These are phyloP conservation scores for Biscogniauxia sp. DNA, from an alignment of 2,329 filamentous ascomycete genomes.

Conservation along the genomic window DNA sequence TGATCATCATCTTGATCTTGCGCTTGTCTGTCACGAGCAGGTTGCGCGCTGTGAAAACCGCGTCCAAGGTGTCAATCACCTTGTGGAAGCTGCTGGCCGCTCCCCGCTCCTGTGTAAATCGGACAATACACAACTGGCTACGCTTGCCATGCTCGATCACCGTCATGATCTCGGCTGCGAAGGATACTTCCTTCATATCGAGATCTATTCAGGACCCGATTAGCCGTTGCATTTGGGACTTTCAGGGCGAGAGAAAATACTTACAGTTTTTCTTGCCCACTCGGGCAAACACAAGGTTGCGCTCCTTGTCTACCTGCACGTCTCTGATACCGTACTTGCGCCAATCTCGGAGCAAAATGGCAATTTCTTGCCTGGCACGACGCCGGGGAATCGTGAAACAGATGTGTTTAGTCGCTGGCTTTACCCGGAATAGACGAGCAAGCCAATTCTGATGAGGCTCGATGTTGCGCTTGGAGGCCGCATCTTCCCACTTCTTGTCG, in stretches of 20 bases:
- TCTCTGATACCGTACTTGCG: constrained; percentile 76
- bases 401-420: constrained; percentile 72
- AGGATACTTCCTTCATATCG: constrained; percentile 80
- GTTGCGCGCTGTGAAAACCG: constrained; percentile 62
- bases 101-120: constrained; percentile 88
- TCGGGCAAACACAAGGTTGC: constrained; percentile 75
- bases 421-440: constrained; percentile 83
- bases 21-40: constrained; percentile 67
- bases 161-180: constrained; percentile 83
- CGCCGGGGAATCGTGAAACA: constrained; percentile 72
- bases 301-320: constrained; percentile 73
- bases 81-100: constrained; percentile 85
- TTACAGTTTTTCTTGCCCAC: constrained; percentile 77
- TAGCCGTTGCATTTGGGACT: constrained; percentile 3
- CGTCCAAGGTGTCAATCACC: constrained; percentile 73
- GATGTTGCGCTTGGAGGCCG: constrained; percentile 46
- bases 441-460: constrained; percentile 82
- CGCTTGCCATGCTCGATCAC: constrained; percentile 82
- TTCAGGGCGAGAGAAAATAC: constrained; percentile 30
- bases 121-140: constrained; percentile 73
- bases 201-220: constrained; percentile 54
- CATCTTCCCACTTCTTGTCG: constrained; percentile 23
- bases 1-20: constrained; percentile 71
- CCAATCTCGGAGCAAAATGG: constrained; percentile 76
- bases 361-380: constrained; percentile 75